phyloP scores from a whole-genome alignment of 192 early-diverging fungal genomes.

The Podochytrium sp. region DNA sequence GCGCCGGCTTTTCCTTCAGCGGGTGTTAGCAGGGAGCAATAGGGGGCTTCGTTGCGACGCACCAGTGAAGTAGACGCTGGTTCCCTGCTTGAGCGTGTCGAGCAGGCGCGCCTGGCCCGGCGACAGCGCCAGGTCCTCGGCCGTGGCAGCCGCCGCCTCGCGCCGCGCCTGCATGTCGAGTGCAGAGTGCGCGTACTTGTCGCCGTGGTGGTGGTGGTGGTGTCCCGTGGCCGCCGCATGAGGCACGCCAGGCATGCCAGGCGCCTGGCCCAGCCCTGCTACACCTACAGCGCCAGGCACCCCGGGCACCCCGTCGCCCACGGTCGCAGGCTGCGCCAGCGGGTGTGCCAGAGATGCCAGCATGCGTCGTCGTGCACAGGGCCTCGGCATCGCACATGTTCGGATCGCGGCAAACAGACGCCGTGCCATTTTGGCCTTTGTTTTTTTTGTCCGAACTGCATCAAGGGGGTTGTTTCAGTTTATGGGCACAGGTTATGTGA shows the following conservation, averaged over 20 bases:
- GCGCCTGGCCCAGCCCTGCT: not conserved
- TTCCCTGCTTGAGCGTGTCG: conserved; percentile 29
- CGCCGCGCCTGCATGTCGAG: too few relatives aligned
- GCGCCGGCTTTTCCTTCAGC: conserved; percentile 49
- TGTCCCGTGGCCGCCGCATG: not conserved
- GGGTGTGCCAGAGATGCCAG: not conserved
- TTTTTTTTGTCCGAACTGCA: not conserved
- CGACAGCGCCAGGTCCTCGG: not conserved
- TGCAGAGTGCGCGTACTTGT: not conserved
- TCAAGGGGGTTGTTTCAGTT: not conserved
- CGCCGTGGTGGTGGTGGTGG: not conserved
- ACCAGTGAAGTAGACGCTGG: conserved; percentile 53
- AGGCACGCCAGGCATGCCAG: not conserved
- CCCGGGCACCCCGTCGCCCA: too few relatives aligned
- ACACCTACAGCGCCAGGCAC: too few relatives aligned
- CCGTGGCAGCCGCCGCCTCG: too few relatives aligned
- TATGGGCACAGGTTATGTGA: not conserved
- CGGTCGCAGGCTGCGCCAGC: not conserved
- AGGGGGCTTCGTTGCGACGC: not conserved
- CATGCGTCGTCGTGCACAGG: not conserved
- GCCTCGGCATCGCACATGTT: not conserved
- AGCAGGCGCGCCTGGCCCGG: conserved; percentile 36
- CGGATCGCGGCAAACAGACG: not conserved
- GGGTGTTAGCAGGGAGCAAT: not conserved
- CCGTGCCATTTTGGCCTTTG: not conserved